A percentile compares a stretch with the other conserved stretches of the same genome.
These are phyloP conservation scores for Nicotiana tomentosiformis DNA, from an alignment of 257 asterid genomes.

Conservation along the genomic window DNA sequence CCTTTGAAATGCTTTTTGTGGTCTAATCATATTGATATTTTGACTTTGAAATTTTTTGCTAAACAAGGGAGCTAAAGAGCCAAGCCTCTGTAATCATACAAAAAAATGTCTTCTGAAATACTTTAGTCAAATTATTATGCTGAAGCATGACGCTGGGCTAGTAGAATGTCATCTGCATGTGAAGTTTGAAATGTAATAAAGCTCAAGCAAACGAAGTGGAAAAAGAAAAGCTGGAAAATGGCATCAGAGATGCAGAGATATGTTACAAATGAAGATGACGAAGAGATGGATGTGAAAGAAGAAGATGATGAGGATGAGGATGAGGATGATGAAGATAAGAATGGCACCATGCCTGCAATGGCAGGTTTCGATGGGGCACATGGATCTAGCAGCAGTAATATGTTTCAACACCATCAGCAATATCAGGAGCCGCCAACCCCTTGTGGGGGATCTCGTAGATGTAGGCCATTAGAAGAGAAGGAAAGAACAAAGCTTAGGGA, in stretches of 20 bases:
- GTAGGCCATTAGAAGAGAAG: constrained; percentile 95
- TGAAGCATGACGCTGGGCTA: constrained; percentile 12
- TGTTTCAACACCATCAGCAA: constrained; percentile 53
- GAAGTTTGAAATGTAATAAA: constrained; percentile 14
- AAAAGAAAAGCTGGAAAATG: constrained; percentile 29
- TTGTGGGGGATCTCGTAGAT: constrained; percentile 73
- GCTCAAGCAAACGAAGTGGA: constrained; percentile 14
- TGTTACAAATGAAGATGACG: constrained; percentile 78
- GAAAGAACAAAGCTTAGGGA: constrained; percentile 95
- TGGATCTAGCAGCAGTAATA: constrained; percentile 42
- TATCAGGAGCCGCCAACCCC: constrained; percentile 74
- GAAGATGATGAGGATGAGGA: constrained; percentile 74
- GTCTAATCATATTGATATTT: neutral
- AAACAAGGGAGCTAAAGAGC: constrained; percentile 1
- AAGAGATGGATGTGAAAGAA: constrained; percentile 90
- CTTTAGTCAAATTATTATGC: neutral
- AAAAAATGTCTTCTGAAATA: neutral
- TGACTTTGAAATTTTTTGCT: neutral
- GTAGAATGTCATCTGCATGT: constrained; percentile 11
- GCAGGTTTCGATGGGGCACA: constrained; percentile 54
- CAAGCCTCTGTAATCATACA: neutral
- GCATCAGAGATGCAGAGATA: constrained; percentile 73
- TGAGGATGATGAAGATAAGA: constrained; percentile 65
- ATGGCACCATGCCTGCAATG: constrained; percentile 30
- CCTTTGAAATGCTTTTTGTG: neutral